These are phyloP conservation scores for Claviceps sp. DNA, from an alignment of 2,329 filamentous ascomycete species.

Conservation along the genomic window DNA sequence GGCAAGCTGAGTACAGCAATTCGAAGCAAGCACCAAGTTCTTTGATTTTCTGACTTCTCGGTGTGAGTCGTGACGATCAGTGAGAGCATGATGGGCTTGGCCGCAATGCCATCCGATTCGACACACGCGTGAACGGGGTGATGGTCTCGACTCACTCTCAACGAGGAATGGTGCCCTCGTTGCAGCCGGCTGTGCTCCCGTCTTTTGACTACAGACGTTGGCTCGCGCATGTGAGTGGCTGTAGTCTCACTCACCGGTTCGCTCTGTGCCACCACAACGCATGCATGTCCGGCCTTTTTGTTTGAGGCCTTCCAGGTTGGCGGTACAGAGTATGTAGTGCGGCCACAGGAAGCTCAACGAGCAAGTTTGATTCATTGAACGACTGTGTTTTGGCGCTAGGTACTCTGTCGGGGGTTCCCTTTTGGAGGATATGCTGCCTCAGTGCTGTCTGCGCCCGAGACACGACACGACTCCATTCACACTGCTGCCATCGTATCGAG, in stretches of 20 bases:
- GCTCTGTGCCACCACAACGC: not conserved
- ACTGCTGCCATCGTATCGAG: not conserved
- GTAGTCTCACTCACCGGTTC: not conserved
- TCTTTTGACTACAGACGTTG: not conserved
- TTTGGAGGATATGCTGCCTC: not conserved
- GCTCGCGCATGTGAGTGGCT: not conserved
- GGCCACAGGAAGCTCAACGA: not conserved
- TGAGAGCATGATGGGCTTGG: no score
- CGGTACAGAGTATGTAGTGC: not conserved
- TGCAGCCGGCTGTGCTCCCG: not conserved
- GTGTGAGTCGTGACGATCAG: no score
- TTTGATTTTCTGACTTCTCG: no score
- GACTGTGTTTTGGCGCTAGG: not conserved
- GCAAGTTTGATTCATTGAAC: not conserved
- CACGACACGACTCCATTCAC: not conserved
- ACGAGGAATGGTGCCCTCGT: not conserved
- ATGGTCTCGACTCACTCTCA: not conserved
- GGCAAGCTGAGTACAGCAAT: no score
- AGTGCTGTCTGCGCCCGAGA: not conserved
- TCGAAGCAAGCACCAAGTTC: no score
- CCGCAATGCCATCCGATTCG: not conserved
- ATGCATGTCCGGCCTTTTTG: not conserved
- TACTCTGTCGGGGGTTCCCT: not conserved
- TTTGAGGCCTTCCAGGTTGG: not conserved
- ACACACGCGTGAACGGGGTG: not conserved